Evolutionary conservation across 1,139 yeast species (phyloP).

Genomic region (Diutina neorugosa): DNA sequence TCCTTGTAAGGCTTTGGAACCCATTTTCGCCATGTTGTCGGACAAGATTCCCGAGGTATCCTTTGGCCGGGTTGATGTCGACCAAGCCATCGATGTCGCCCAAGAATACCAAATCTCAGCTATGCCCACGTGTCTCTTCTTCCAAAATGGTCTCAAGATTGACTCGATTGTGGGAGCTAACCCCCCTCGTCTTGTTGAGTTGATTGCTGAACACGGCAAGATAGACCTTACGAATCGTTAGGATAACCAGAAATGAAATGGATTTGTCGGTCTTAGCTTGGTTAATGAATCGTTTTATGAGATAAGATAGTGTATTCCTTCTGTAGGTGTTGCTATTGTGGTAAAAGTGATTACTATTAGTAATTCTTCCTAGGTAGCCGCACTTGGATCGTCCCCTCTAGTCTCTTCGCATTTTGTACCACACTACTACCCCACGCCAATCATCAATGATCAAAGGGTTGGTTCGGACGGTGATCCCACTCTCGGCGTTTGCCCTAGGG

Average conservation of each 20-base stretch:
- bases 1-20: constrained; percentile 33
- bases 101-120: constrained; percentile 1
- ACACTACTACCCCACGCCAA: background rate
- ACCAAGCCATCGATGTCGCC: constrained; percentile 3
- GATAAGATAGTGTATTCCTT: background rate
- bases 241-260: background rate
- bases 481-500: constrained; percentile 36
- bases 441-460: background rate
- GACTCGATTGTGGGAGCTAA: constrained; percentile 1
- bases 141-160: background rate
- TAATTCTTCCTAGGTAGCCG: background rate
- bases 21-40: constrained; percentile 23
- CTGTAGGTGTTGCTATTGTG: background rate
- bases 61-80: constrained; percentile 4
- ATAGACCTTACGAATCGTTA: constrained; percentile 10
- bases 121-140: constrained; percentile 3
- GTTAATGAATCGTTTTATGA: too few relatives aligned
- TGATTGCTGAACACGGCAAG: constrained; percentile 15
- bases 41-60: constrained; percentile 16
- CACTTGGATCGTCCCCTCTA: background rate
- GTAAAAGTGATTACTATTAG: background rate
- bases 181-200: constrained; percentile 7
- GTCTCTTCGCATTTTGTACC: background rate
- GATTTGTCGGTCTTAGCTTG: background rate
- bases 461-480: constrained; percentile 16